These are phyloP conservation scores for Plasmopara halstedii DNA, from an alignment of 352 stramenopile genomes.

Conservation along the genomic window DNA sequence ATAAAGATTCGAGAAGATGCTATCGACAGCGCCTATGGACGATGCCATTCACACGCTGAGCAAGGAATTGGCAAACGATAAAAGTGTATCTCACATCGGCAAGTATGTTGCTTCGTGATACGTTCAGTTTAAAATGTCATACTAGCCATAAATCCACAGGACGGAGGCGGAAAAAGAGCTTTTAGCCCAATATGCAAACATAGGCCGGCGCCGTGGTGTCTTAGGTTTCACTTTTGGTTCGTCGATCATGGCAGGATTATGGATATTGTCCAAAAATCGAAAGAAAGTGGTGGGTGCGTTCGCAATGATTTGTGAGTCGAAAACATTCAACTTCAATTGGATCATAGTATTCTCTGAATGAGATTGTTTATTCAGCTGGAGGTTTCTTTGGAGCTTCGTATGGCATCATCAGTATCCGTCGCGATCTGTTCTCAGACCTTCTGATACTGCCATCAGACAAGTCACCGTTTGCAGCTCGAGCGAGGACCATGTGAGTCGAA, in stretches of 20 bases:
- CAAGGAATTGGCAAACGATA: conserved; percentile 44
- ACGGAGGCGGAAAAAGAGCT: conserved; percentile 58
- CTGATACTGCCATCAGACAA: conserved; percentile 54
- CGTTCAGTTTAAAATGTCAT: background rate
- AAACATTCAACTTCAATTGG: background rate
- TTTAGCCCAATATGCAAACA: conserved; percentile 39
- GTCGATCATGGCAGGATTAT: conserved; percentile 22
- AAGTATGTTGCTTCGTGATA: conserved; percentile 29
- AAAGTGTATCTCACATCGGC: conserved; percentile 40
- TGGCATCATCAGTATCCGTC: conserved; percentile 60
- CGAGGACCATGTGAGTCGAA: conserved; percentile 34
- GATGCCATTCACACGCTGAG: conserved; percentile 62
- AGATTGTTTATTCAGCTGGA: conserved; percentile 29
- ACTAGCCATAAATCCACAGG: conserved; percentile 16
- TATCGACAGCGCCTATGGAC: conserved; percentile 28
- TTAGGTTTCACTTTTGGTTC: conserved; percentile 36
- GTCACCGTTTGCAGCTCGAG: conserved; percentile 52
- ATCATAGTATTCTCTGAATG: background rate
- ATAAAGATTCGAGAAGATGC: no score
- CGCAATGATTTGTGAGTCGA: conserved; percentile 31
- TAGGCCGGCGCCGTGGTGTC: conserved; percentile 36
- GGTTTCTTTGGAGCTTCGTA: conserved; percentile 55
- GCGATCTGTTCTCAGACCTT: conserved; percentile 58
- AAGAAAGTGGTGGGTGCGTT: conserved; percentile 28
- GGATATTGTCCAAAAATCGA: conserved; percentile 37